A percentile compares a stretch with the other conserved stretches of the same genome.
Evolutionary conservation across 192 early-diverging fungal species (phyloP).

Genomic region (Umbelopsis isabellina): DNA sequence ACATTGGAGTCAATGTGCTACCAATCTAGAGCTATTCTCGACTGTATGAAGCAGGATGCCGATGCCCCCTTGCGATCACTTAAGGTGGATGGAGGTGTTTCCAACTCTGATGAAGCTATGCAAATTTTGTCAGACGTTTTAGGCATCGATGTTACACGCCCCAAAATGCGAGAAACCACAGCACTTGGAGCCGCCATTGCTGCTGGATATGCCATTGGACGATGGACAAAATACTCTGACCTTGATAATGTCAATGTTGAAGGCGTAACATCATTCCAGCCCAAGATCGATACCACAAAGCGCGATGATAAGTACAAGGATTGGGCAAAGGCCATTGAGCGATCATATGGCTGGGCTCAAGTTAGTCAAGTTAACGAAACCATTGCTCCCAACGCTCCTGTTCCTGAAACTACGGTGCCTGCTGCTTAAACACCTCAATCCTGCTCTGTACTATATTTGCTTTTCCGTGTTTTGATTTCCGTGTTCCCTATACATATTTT

Average conservation of each 20-base stretch:
- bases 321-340: conserved; percentile 81
- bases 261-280: conserved; percentile 47
- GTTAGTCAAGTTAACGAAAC: not conserved
- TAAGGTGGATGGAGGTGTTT: conserved; percentile 89
- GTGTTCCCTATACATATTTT: conserved; percentile 8
- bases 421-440: not conserved
- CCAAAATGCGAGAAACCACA: conserved; percentile 88
- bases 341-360: conserved; percentile 62
- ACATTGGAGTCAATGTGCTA: conserved; percentile 88
- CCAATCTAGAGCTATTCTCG: conserved; percentile 84
- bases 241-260: conserved; percentile 58
- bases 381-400: not conserved
- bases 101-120: conserved; percentile 86
- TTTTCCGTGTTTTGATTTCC: not conserved
- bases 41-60: conserved; percentile 84
- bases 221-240: conserved; percentile 59
- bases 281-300: conserved; percentile 49
- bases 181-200: conserved; percentile 92
- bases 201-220: conserved; percentile 58
- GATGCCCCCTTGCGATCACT: conserved; percentile 68
- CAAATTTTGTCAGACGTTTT: conserved; percentile 88
- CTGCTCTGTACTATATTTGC: not conserved
- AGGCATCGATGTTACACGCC: conserved; percentile 78
- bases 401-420: not conserved
- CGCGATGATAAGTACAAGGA: conserved; percentile 58